Evolutionary conservation across 2,329 filamentous ascomycete species (phyloP), one percentile per base, ranked within the genome.

Genomic region (Stagonosporopsis rhizophila): DNA sequence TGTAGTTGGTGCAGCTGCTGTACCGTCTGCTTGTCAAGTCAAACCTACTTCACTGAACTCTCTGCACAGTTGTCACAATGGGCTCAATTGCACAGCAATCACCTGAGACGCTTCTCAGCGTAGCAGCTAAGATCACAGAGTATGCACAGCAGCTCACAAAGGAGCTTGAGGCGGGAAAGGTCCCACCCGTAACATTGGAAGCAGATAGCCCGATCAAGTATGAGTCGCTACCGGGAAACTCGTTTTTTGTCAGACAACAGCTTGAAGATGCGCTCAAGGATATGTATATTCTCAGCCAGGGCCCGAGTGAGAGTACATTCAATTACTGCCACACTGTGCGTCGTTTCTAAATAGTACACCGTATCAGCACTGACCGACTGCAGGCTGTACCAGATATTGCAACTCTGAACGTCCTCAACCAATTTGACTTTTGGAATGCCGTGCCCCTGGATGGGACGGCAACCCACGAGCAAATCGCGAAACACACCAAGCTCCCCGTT

Each of bases 391-490:
- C 80, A 2, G 80, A 82, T 57, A 73, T 77, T 3, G 74, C 79
- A 6, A 64, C 61, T 28, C 74, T 84, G 34, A 81, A 82, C 60
- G 70, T 82, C 14, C 70, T 84, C 15, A 83, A 83, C 64, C 73
- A 81, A 59, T 84, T 84, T 64, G 71, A 83, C 61, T 83, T 84
- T 62, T 84, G 81, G 80, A 72, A 75, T 11, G 78, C 80, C 5
- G 81, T 85, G 6, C 81, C 82, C 2, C 48, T 83, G 1, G 72
- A 79, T 22, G 80, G 80, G 15, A 72, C 76, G 3, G 79, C 81
- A 6, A 78, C 80, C 0, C 65, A 66, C 19, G 48, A 64, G n/a
- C 61, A 73, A 1, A 64, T 77, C 39, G 68, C 74, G 14, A 53
- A 58, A n/a, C 46, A 63, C 22, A 65, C 62, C 6, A 59, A 60